Evolutionary conservation across 2,329 filamentous ascomycete genomes (phyloP), one percentile per base, ranked within the genome.

Genomic region (Alternaria sp.): DNA sequence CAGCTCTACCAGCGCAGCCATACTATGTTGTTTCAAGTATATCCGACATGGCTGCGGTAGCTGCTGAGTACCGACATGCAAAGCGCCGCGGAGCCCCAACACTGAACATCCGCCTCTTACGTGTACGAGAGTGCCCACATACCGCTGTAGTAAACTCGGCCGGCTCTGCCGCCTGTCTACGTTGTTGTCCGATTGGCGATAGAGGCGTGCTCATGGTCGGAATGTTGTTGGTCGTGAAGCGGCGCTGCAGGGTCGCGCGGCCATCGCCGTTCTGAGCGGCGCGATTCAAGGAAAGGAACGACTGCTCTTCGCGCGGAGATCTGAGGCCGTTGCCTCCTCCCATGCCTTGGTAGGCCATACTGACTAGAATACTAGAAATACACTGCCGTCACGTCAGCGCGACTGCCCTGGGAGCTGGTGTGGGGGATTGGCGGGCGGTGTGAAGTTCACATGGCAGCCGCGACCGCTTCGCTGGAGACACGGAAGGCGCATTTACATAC

Each of bases 181-280:
- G 79, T 73, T 86, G 83, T 77, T 87, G 86, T 50, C 85, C 87
- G 75, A 85, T 85, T 62, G 86, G 83, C 55, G 83, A 85, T 77
- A 94, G 82, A 65, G 88, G 87, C 78, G 91, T 93, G 80, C 91
- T 91, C 81, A 95, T 64, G 84, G 86, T 93, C 87, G 81, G 93
- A 86, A 82, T 92, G 90, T 83, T 97, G 74, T 85, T 96, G 61
- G 94, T 96, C 68, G 95, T 98, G 83, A 98, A 98, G 77, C 95
- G 91, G 76, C 95, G 90, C 81, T 94, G 93, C 78, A 98, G 86
- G 73, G 89, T 90, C 67, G 89, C 88, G 81, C 94, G 90, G 69
- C 87, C 87, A 77, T 97, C 93, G 80, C 43, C 45, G 25, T 88
- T 86, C 68, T 86, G 79, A 65, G 84, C 80, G 52, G 83, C 81